Percentiles rank a stretch among this genome's conserved stretches.
phyloP scores from a whole-genome alignment of 257 asterid genomes.

The Nicotiana benthamiana region DNA sequence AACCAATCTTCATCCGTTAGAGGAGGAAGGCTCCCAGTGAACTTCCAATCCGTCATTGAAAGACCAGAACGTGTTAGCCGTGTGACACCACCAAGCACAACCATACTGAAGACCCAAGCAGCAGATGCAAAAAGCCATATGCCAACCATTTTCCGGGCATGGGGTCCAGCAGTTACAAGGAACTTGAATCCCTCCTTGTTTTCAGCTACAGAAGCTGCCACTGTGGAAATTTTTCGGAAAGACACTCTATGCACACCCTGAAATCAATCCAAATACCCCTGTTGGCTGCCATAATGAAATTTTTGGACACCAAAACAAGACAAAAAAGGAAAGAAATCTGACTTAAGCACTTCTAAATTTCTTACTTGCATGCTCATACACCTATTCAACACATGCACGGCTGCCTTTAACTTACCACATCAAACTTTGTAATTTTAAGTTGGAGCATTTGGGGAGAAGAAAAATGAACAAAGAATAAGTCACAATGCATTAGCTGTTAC shows the following conservation, averaged over 20 bases:
- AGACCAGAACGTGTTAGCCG: slow-evolving; percentile 92
- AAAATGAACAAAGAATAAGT: neutral
- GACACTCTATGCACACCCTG: slow-evolving; percentile 39
- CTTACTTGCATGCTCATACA: neutral
- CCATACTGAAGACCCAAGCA: slow-evolving; percentile 97
- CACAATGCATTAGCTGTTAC: neutral
- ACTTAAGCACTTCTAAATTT: neutral
- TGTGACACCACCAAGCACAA: slow-evolving; percentile 90
- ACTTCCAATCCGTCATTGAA: slow-evolving; percentile 99
- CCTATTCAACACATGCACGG: neutral
- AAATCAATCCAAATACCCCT: slow-evolving; percentile 1
- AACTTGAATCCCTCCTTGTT: slow-evolving; percentile 43
- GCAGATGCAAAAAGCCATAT: slow-evolving; percentile 89
- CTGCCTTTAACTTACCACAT: neutral
- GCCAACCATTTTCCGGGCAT: slow-evolving; percentile 78
- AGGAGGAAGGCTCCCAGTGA: slow-evolving; percentile 91
- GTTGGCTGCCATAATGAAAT: neutral
- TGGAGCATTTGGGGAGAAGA: neutral
- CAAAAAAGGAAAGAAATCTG: neutral
- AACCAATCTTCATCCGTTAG: slow-evolving; percentile 75
- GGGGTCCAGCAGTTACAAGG: slow-evolving; percentile 81
- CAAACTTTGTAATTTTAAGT: too few species aligned
- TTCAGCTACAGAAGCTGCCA: slow-evolving; percentile 38
- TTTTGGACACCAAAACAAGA: neutral
- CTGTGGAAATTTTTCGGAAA: slow-evolving; percentile 45